phyloP scores from a whole-genome alignment of 108 stramenopile genomes.

The Cyclostephanos tholiformis region DNA sequence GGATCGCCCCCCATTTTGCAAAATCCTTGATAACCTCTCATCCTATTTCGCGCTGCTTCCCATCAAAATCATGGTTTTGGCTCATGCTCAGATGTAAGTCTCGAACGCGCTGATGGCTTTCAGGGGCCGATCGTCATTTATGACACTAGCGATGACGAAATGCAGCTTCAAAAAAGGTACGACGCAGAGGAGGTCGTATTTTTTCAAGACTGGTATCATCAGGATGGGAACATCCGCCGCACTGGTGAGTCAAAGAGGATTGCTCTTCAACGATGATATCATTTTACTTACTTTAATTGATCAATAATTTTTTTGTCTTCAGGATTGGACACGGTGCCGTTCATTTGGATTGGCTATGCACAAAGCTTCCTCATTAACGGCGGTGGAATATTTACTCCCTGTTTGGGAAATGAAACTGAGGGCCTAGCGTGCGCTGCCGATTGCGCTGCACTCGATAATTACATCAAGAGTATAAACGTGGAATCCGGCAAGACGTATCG shows the following conservation, averaged over 20 bases:
- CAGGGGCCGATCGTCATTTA: conserved; percentile 43
- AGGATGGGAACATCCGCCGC: conserved; percentile 6
- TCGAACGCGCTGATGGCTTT: conserved; percentile 49
- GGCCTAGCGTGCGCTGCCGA: conserved; percentile 19
- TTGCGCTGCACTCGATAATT: conserved; percentile 34
- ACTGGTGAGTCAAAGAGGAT: conserved; percentile 7
- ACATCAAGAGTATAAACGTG: conserved; percentile 42
- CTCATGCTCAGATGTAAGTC: conserved; percentile 18
- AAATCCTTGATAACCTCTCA: neutral
- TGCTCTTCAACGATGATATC: neutral
- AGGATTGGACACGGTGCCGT: conserved; percentile 40
- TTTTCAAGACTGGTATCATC: conserved; percentile 50
- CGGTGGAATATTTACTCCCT: conserved; percentile 22
- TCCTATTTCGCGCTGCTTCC: no score
- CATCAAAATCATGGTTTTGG: no score
- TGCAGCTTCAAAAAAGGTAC: conserved; percentile 28
- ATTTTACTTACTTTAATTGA: neutral
- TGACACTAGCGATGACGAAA: conserved; percentile 24
- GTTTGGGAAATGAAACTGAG: conserved; percentile 17
- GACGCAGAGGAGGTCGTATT: conserved; percentile 43
- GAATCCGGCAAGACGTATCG: conserved; percentile 52
- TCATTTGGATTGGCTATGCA: conserved; percentile 55
- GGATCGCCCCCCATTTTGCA: neutral
- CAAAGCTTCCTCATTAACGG: conserved; percentile 51
- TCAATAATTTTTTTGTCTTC: neutral